Base-by-base conservation (phyloP, 257 asterid species). In the Ocimum tenuiflorum region DNA sequence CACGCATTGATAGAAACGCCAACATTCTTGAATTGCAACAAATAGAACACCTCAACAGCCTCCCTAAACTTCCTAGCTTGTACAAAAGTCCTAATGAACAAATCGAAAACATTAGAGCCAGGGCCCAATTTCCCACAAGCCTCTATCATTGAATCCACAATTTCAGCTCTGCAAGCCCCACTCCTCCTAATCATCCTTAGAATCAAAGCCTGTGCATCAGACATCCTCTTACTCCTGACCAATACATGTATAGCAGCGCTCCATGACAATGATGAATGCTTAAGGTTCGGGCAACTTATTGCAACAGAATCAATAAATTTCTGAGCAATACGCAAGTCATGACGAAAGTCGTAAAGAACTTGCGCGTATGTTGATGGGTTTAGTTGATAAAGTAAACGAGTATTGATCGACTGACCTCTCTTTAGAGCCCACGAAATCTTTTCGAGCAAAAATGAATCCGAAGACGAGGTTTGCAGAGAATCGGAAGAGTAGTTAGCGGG, bases 161-260 rank as follows among this genome's bases (percentile, higher is more conserved):
- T 75, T 70, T 84, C 90, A 56, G 17, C 66, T 42, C 85, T 71
- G 17, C 88, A 86, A 63, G 80, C 87, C 4, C 88, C n/a, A n/a
- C n/a, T n/a, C n/a, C n/a, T n/a, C n/a, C n/a, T n/a, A n/a, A n/a
- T n/a, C n/a, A n/a, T n/a, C n/a, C n/a, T n/a, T n/a, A n/a, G n/a
- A n/a, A n/a, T n/a, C n/a, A n/a, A n/a, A n/a, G n/a, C n/a, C n/a
- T 88, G 96, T 0, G 96, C 91, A 68, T 84, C 96, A 20, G 90
- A 75, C 23, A 70, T 14, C 58, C 95, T 81, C 67, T 64, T 81
- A 67, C 83, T 70, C 61, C 79, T 78, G 66, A 86, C 80, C 47
- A 86, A 74, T 22, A 78, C 36, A 63, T 82, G 95, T 31, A 81
- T 64, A n/a, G 85, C 83, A 18, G 87, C 83, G 72, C 92, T 78